Conservation (phyloP, 257 asterid species). For the Plectranthus barbatus region DNA sequence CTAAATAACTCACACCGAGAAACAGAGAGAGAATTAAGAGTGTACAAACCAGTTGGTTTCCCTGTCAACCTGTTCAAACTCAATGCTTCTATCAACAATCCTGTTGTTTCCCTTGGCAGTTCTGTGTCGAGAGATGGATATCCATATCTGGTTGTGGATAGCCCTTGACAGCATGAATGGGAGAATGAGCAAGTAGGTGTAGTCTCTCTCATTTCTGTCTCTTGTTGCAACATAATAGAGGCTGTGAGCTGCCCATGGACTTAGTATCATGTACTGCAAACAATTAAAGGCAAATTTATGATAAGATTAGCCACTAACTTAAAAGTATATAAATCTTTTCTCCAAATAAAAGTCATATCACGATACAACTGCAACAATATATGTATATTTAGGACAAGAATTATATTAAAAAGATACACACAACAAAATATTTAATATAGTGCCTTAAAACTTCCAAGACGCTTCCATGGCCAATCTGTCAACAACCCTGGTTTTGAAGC, state of each 20-base stretch:
- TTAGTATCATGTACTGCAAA: slow-evolving; percentile 40
- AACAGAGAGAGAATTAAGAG: too few relatives aligned
- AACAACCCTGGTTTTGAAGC: slow-evolving; percentile 60
- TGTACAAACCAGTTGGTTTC: slow-evolving; percentile 39
- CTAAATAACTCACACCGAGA: too few relatives aligned
- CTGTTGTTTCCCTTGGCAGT: slow-evolving; percentile 54
- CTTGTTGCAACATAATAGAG: slow-evolving; percentile 18
- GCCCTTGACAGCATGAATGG: slow-evolving; percentile 39
- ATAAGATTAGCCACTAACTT: too few relatives aligned
- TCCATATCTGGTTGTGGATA: slow-evolving; percentile 57
- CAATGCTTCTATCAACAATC: slow-evolving; percentile 45
- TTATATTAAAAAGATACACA: too few relatives aligned
- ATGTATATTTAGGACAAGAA: too few relatives aligned
- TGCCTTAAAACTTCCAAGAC: slow-evolving; percentile 57
- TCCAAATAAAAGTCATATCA: too few relatives aligned
- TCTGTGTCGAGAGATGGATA: slow-evolving; percentile 39
- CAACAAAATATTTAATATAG: too few relatives aligned
- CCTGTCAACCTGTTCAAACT: slow-evolving; percentile 64
- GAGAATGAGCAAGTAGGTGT: slow-evolving; percentile 19
- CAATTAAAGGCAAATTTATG: too few relatives aligned
- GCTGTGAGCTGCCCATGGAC: slow-evolving; percentile 44
- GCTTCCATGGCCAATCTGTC: slow-evolving; percentile 70
- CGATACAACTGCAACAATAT: too few relatives aligned
- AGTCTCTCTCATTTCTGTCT: slow-evolving; percentile 24
- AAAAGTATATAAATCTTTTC: too few relatives aligned